Evolutionary conservation across 352 stramenopile genomes (phyloP).

Genomic region (Phytophthora palmivora): DNA sequence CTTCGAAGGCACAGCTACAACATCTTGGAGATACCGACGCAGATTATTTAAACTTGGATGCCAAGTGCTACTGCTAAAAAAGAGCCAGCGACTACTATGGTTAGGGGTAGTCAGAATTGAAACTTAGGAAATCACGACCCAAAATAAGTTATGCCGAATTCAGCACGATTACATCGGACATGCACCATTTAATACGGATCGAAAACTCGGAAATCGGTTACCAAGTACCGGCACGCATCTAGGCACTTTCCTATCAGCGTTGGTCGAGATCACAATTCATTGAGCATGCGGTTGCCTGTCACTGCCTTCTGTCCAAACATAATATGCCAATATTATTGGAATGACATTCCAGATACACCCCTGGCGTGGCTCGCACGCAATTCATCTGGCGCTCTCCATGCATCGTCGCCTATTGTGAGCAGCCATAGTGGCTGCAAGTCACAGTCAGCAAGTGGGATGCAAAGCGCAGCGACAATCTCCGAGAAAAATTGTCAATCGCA

Average conservation of each 20-base stretch:
- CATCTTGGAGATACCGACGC: neutral
- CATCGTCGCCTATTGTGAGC: slow-evolving; percentile 8
- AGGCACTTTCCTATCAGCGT: neutral
- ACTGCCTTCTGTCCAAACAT: slow-evolving; percentile 7
- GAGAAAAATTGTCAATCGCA: slow-evolving; percentile 9
- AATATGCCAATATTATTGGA: too few relatives aligned
- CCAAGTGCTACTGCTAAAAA: slow-evolving; percentile 9
- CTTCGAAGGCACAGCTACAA: neutral
- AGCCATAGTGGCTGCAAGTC: slow-evolving; percentile 25
- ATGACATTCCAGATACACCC: neutral
- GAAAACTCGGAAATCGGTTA: neutral
- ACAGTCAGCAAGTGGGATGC: slow-evolving; percentile 21
- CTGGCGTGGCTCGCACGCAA: slow-evolving; percentile 25
- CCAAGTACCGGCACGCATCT: too few relatives aligned
- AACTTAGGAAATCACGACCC: too few relatives aligned
- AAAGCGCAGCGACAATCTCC: slow-evolving; percentile 9
- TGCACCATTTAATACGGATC: neutral
- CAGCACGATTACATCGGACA: neutral
- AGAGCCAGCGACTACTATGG: slow-evolving; percentile 2
- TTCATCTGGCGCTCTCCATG: slow-evolving; percentile 19
- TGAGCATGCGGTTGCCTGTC: slow-evolving; percentile 1
- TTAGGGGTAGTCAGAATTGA: slow-evolving; percentile 2
- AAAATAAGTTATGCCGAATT: slow-evolving; percentile 1
- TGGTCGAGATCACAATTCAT: too few relatives aligned
- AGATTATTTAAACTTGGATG: too few relatives aligned